These are phyloP conservation scores for Plasmodium fragile DNA, from an alignment of 169 alveolate species.

Conservation along the genomic window DNA sequence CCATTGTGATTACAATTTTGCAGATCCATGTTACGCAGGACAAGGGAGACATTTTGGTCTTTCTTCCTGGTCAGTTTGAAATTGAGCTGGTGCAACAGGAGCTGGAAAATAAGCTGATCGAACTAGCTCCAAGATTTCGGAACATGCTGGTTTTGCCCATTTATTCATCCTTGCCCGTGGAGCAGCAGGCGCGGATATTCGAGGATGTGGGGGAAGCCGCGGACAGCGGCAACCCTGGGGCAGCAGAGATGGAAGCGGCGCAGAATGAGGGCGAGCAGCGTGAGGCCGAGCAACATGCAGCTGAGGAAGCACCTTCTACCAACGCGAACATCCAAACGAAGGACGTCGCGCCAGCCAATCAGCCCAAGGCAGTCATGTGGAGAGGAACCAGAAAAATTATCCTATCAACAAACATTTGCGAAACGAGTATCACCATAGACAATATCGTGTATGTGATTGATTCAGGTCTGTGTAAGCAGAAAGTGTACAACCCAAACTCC, in stretches of 20 bases:
- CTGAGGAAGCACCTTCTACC: not conserved
- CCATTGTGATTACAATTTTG: slow-evolving; percentile 97
- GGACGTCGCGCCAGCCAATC: not conserved
- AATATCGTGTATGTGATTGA: slow-evolving; percentile 97
- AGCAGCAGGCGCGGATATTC: slow-evolving; percentile 98
- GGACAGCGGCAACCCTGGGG: not conserved
- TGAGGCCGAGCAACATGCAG: too few relatives aligned
- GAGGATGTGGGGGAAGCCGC: slow-evolving; percentile 88
- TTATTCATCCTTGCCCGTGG: slow-evolving; percentile 98
- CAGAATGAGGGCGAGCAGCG: not conserved
- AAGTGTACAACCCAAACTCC: slow-evolving; percentile 95
- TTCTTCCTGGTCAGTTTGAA: slow-evolving; percentile 99
- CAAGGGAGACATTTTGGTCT: slow-evolving; percentile 98
- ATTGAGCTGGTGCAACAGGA: slow-evolving; percentile 95
- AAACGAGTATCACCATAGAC: slow-evolving; percentile 99
- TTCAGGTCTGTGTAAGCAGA: slow-evolving; percentile 98
- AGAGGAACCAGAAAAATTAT: slow-evolving; percentile 96
- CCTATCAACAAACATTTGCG: slow-evolving; percentile 99
- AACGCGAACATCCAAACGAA: not conserved
- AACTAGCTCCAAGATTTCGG: slow-evolving; percentile 64
- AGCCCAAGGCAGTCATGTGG: slow-evolving; percentile 83
- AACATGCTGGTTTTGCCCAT: slow-evolving; percentile 96
- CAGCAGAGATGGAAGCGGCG: not conserved
- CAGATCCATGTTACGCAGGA: slow-evolving; percentile 99
- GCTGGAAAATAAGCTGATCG: slow-evolving; percentile 81